phyloP scores from a whole-genome alignment of 2,329 filamentous ascomycete species.

The Cyanodermella asteris region DNA sequence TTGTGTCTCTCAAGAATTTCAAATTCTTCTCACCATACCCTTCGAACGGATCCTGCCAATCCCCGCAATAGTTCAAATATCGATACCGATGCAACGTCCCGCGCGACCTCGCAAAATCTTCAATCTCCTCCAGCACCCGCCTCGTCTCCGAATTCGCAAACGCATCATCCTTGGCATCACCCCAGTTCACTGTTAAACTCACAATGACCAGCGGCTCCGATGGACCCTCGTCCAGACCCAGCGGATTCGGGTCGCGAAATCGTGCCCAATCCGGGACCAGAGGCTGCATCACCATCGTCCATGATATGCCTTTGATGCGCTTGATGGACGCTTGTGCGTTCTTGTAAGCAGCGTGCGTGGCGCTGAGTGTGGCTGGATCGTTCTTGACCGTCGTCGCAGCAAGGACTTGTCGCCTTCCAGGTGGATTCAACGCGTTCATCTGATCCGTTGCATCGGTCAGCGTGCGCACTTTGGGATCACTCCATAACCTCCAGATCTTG shows the following conservation, averaged over 20 bases:
- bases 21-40: conserved; percentile 11
- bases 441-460: conserved; percentile 15
- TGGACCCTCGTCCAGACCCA: conserved; percentile 10
- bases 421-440: conserved; percentile 13
- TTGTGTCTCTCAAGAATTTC: conserved; percentile 4
- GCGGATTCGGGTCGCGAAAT: conserved; percentile 11
- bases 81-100: conserved; percentile 10
- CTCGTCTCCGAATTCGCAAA: conserved; percentile 11
- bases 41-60: conserved; percentile 12
- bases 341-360: conserved; percentile 11
- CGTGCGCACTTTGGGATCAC: conserved; percentile 13
- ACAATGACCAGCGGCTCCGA: conserved; percentile 14
- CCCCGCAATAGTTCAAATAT: conserved; percentile 13
- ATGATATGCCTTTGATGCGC: conserved; percentile 12
- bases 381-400: conserved; percentile 17
- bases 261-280: conserved; percentile 11
- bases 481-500: conserved; percentile 15
- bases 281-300: conserved; percentile 15
- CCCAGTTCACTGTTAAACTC: conserved; percentile 16
- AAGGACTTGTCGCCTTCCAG: conserved; percentile 13
- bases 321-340: conserved; percentile 11
- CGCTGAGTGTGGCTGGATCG: conserved; percentile 12
- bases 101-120: conserved; percentile 11
- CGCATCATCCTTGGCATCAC: conserved; percentile 11
- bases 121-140: conserved; percentile 13